Evolutionary conservation across 495 filamentous ascomycete species (phyloP).

Genomic region (Penicillium antarcticum): DNA sequence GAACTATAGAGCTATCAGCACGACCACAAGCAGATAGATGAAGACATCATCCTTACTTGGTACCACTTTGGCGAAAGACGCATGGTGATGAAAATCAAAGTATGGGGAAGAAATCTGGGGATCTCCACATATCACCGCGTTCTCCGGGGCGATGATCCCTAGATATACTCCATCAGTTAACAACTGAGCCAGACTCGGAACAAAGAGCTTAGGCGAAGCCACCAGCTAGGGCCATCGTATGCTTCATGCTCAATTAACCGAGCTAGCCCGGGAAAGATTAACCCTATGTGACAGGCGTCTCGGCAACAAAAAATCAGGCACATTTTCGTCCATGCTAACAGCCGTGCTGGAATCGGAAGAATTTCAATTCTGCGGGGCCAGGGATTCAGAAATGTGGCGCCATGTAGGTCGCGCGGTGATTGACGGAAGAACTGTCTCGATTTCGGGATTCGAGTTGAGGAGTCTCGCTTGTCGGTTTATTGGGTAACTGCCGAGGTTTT

Average conservation of each 20-base stretch:
- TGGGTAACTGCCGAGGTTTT: background rate
- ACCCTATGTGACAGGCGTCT: too few relatives aligned
- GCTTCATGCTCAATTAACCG: too few relatives aligned
- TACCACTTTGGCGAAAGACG: conserved; percentile 54
- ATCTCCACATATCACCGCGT: conserved; percentile 13
- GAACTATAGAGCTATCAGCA: conserved; percentile 37
- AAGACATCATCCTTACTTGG: conserved; percentile 36
- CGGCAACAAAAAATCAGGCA: too few relatives aligned
- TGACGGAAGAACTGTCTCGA: conserved; percentile 30
- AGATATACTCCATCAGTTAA: conserved; percentile 1
- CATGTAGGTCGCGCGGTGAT: conserved; percentile 18
- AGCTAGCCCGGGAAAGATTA: too few relatives aligned
- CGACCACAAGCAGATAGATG: background rate
- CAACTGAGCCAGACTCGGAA: background rate
- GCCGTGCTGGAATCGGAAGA: background rate
- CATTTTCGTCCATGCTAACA: too few relatives aligned
- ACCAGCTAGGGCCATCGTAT: too few relatives aligned
- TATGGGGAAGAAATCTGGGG: conserved; percentile 14
- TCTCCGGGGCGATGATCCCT: background rate
- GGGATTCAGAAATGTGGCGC: background rate
- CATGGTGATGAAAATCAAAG: conserved; percentile 31
- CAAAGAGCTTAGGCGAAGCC: too few relatives aligned
- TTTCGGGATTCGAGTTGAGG: background rate
- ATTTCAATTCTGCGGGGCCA: conserved; percentile 3
- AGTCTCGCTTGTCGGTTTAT: background rate